Evolutionary conservation across 306 rosid species (phyloP), one percentile per base, ranked within the genome.

Genomic region (Quercus alba): DNA sequence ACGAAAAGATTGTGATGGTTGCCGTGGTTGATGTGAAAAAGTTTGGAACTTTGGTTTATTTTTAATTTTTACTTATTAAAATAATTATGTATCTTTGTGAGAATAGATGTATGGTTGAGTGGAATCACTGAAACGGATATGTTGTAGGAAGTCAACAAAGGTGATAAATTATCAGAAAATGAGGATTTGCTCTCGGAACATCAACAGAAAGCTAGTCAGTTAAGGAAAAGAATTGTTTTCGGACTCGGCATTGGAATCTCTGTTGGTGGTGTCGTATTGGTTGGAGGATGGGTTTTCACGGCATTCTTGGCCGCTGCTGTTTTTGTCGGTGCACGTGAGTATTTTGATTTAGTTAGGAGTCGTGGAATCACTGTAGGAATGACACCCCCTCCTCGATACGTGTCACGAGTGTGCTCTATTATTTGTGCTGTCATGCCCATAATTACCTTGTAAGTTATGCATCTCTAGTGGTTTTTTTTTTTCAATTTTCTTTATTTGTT

Each of bases 371-470:
- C 98, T 46, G 93, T 74, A 41, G 97, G 99, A 87, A 95, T 95
- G 97, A 89, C 98, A 49, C 97, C 97, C 57, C 99, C 99, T 75
- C 99, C 99, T n/a, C 93, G 86, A 68, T 91, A 86, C 3, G 96
- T 95, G 35, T 95, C 99, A 33, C 91, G 86, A 76, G 94, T 83
- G 75, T 95, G 98, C 88, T 95, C 96, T 18, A 84, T 95, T 75
- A 89, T 90, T 72, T 91, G 97, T 89, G 92, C 99, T 83, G 76
- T 91, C 77, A 84, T 95, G 97, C 99, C 98, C 70, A 41, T 95
- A 58, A 80, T 75, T 79, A 89, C 92, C 87, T 83, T 93, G 98
- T 93, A 93, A 84, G 99, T 84, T 84, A 75, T 69, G 69, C 75
- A 12, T 62, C 67, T 78, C 18, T 73, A 55, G 5, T 38, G 19